Conservation (phyloP, 768 basidiomycete species). For the Mycena olivaceomarginata region DNA sequence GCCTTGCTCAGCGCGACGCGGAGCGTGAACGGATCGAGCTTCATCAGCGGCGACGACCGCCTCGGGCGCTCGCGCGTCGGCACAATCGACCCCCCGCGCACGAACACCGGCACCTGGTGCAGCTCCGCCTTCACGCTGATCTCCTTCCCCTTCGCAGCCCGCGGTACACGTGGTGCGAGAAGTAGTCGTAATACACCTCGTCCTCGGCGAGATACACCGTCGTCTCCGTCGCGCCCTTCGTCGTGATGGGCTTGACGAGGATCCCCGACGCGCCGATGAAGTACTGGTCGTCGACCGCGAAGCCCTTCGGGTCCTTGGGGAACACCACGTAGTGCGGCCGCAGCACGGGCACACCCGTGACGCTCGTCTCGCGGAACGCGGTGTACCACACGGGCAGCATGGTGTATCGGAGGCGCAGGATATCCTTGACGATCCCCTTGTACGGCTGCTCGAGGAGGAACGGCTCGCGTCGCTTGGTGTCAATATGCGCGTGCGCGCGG, state of each 20-base stretch:
- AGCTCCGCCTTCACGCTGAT: conserved; percentile 89
- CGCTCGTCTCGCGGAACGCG: conserved; percentile 93
- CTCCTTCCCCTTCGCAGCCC: conserved; percentile 76
- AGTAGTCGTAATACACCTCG: conserved; percentile 97
- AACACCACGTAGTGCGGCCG: conserved; percentile 98
- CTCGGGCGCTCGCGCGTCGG: conserved; percentile 92
- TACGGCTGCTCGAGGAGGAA: conserved; percentile 94
- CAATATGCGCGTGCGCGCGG: conserved; percentile 98
- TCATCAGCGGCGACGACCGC: conserved; percentile 91
- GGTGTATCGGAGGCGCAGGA: conserved; percentile 88
- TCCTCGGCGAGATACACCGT: conserved; percentile 92
- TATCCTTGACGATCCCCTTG: conserved; percentile 87
- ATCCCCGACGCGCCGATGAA: conserved; percentile 93
- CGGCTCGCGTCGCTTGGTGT: conserved; percentile 98
- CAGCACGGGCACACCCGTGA: conserved; percentile 88
- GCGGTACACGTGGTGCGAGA: conserved; percentile 80
- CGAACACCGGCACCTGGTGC: conserved; percentile 87
- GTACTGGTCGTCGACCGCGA: conserved; percentile 95
- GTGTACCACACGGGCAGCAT: conserved; percentile 98
- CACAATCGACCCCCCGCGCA: conserved; percentile 94
- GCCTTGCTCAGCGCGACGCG: conserved; percentile 84
- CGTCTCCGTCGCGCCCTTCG: conserved; percentile 79
- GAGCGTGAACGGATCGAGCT: conserved; percentile 94
- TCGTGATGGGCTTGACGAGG: conserved; percentile 93
- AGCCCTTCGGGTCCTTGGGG: conserved; percentile 92